phyloP scores from a whole-genome alignment of 2,329 filamentous ascomycete species.

The Aureobasidium uvarum region DNA sequence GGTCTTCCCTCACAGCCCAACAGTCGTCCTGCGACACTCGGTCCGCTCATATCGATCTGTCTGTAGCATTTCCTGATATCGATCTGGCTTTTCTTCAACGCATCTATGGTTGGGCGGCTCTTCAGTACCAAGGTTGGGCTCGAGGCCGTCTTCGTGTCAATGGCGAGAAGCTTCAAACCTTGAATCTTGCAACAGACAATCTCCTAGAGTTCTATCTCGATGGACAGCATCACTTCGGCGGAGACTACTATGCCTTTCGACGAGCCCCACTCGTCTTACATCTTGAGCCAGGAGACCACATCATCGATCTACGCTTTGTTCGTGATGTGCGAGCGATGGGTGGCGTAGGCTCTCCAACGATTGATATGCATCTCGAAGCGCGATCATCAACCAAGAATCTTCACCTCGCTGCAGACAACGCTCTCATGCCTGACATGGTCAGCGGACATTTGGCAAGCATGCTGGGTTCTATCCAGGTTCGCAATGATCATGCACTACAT shows the following conservation, averaged over 20 bases:
- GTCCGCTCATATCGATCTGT: conserved; percentile 43
- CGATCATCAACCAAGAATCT: conserved; percentile 35
- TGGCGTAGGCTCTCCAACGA: conserved; percentile 48
- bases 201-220: conserved; percentile 57
- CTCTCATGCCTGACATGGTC: conserved; percentile 55
- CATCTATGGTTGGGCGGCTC: conserved; percentile 59
- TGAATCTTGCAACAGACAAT: conserved; percentile 49
- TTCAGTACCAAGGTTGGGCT: conserved; percentile 60
- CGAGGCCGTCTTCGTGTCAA: conserved; percentile 50
- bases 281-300: conserved; percentile 52
- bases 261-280: conserved; percentile 52
- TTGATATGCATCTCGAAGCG: conserved; percentile 45
- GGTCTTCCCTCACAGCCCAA: conserved; percentile 46
- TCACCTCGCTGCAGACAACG: conserved; percentile 36
- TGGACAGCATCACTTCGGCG: conserved; percentile 54
- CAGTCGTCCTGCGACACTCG: conserved; percentile 33
- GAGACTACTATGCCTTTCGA: conserved; percentile 56
- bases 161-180: conserved; percentile 35
- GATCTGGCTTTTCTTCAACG: conserved; percentile 55
- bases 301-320: conserved; percentile 53
- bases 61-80: conserved; percentile 51
- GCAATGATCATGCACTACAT: conserved; percentile 42
- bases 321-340: conserved; percentile 59
- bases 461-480: conserved; percentile 50
- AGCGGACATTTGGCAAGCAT: conserved; percentile 48